These are phyloP conservation scores for Nicotiana noctiflora DNA, from an alignment of 257 asterid genomes.

Conservation along the genomic window DNA sequence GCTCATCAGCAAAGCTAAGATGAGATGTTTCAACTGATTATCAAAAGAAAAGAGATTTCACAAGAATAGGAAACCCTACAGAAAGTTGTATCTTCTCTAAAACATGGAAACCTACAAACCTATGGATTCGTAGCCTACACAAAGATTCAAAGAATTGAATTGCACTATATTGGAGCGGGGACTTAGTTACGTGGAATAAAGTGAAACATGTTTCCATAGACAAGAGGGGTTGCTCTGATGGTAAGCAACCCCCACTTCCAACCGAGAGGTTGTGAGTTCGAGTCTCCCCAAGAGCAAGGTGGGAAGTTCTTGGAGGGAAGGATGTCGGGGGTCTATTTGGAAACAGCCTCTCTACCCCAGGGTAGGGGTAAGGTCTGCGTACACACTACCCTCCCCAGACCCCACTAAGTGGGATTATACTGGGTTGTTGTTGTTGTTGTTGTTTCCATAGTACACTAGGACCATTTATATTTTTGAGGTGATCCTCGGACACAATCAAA, in stretches of 20 bases:
- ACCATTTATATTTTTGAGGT: not conserved
- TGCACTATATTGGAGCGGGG: not conserved
- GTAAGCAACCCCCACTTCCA: too few relatives aligned
- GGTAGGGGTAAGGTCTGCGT: too few relatives aligned
- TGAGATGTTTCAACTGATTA: constrained; percentile 34
- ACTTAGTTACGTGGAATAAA: not conserved
- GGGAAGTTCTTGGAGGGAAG: too few relatives aligned
- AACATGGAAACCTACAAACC: constrained; percentile 35
- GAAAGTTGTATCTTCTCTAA: constrained; percentile 18
- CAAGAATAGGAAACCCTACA: constrained; percentile 35
- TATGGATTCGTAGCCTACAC: not conserved
- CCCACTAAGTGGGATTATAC: too few relatives aligned
- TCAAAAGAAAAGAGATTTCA: constrained; percentile 26
- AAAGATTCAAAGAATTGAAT: not conserved
- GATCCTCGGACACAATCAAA: too few relatives aligned
- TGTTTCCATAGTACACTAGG: not conserved
- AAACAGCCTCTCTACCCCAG: too few relatives aligned
- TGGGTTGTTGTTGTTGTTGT: too few relatives aligned
- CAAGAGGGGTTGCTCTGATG: too few relatives aligned
- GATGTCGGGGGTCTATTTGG: too few relatives aligned
- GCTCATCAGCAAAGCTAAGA: constrained; percentile 41
- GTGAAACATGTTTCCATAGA: not conserved
- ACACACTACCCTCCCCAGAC: too few relatives aligned
- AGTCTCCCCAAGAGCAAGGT: too few relatives aligned
- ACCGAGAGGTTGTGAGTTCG: too few relatives aligned